Percentiles rank a stretch among this genome's conserved stretches.
Conservation (phyloP, 1,284 basidiomycete genomes). For the Naganishia liquefaciens region DNA sequence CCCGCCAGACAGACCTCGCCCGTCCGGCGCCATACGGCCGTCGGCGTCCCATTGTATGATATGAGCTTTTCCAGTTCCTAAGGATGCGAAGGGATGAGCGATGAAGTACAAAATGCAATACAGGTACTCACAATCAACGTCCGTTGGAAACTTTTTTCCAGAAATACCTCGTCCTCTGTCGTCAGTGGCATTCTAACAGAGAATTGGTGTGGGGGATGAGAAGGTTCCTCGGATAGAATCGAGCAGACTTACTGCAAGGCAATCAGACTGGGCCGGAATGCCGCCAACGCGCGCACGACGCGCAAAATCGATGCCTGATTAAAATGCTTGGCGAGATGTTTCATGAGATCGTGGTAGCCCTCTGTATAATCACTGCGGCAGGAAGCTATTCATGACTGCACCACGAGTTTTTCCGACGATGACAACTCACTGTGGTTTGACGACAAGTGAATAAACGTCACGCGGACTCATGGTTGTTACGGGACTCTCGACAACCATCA, state of each 20-base stretch:
- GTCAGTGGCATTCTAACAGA: constrained; percentile 73
- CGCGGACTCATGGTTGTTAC: constrained; percentile 15
- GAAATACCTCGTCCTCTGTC: constrained; percentile 89
- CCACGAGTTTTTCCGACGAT: neutral
- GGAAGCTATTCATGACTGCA: neutral
- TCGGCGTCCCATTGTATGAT: constrained; percentile 96
- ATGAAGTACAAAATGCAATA: neutral
- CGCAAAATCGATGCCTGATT: constrained; percentile 93
- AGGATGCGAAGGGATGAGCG: constrained; percentile 24
- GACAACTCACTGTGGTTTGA: constrained; percentile 64
- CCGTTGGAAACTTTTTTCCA: constrained; percentile 92
- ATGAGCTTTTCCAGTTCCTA: constrained; percentile 96
- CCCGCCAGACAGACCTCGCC: constrained; percentile 97
- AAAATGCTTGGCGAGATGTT: constrained; percentile 81
- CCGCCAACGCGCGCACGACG: constrained; percentile 89
- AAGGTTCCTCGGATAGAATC: constrained; percentile 38
- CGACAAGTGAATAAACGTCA: constrained; percentile 56
- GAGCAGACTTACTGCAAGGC: constrained; percentile 67
- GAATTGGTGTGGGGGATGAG: constrained; percentile 11
- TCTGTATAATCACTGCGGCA: constrained; percentile 71
- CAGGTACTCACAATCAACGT: constrained; percentile 73
- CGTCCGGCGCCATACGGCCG: constrained; percentile 96
- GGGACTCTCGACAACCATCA: constrained; percentile 16
- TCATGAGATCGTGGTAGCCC: constrained; percentile 92
- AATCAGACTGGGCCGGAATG: constrained; percentile 91